Base-by-base conservation (phyloP, 768 basidiomycete genomes). In the Saitozyma sp. region DNA sequence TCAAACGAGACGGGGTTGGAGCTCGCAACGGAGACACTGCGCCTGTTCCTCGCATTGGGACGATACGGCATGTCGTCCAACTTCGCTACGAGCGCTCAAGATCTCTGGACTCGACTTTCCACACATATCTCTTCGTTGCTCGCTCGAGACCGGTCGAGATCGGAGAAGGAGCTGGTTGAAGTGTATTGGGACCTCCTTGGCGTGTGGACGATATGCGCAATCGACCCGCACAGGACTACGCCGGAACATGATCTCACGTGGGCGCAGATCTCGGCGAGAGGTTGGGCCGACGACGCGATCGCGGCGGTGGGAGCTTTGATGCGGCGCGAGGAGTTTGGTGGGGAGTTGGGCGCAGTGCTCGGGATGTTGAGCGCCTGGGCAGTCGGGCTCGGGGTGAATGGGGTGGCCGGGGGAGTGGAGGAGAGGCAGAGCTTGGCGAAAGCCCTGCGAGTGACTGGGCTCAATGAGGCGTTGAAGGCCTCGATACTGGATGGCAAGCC, bases 201-300 rank as follows among this genome's bases (percentile, higher is more conserved):
- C 62, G 81, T 83, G 0, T 97, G 92, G 93, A 88, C 83, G 7
- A 82, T 85, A 3, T 94, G 91, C 68, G 91, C 92, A 0, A 84
- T 86, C n/a, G 89, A 98, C 71, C 94, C 95, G 7, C 95, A 98
- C 74, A 83, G 84, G 58, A 94, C 92, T 8, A 89, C 87, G 3
- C 92, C 92, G 0, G 83, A 83, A 8, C 95, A 98, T 78, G 91
- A 90, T 57, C 86, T 97, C 54, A 79, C 89, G 9, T 98, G 95
- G 94, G 90, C 88, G 59, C 91, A 92, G 71, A 82, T 95, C 9
- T 79, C 82, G n/a, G 87, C 85, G 3, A 90, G 89, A 86, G 86
- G 83, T 0, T 95, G 92, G 90, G 83, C 81, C 16, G 82, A 83
- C 0, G 86, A 88, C 39, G 79, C 71, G 2, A 3, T 70, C 9